Percentiles rank a stretch among this genome's conserved stretches.
Evolutionary conservation across 2,329 filamentous ascomycete species (phyloP).

Genomic region (Monosporascus sp.): DNA sequence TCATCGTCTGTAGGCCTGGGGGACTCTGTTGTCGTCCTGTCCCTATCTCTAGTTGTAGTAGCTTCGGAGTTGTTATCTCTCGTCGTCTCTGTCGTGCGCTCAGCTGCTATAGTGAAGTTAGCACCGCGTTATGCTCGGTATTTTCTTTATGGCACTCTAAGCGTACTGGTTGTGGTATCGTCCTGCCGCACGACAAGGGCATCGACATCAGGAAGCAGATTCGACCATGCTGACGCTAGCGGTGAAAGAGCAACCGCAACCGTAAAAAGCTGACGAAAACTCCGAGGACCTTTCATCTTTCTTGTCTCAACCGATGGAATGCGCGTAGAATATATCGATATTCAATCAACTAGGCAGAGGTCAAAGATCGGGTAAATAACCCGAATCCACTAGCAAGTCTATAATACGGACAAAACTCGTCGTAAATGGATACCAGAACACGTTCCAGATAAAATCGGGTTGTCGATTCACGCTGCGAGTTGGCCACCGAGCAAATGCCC

Average conservation of each 20-base stretch:
- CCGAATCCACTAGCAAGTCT: slow-evolving; percentile 4
- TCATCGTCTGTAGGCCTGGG: background rate
- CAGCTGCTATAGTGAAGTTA: slow-evolving; percentile 4
- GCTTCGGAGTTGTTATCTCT: slow-evolving; percentile 4
- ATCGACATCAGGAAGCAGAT: slow-evolving; percentile 49
- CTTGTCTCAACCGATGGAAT: slow-evolving; percentile 21
- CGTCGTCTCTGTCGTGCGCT: slow-evolving; percentile 11
- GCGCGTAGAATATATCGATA: slow-evolving; percentile 8
- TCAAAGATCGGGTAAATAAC: slow-evolving; percentile 7
- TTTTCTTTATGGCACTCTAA: background rate
- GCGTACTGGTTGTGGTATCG: slow-evolving; percentile 21
- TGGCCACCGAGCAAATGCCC: background rate
- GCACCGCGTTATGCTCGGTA: background rate
- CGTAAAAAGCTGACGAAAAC: slow-evolving; percentile 42
- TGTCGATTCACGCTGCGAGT: background rate
- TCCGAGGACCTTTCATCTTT: slow-evolving; percentile 46
- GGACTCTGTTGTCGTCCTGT: slow-evolving; percentile 14
- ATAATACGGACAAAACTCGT: background rate
- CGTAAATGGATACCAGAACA: background rate
- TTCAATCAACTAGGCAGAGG: slow-evolving; percentile 6
- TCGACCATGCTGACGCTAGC: slow-evolving; percentile 51
- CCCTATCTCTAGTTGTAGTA: slow-evolving; percentile 5
- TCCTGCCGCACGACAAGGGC: slow-evolving; percentile 48
- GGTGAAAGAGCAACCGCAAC: slow-evolving; percentile 48
- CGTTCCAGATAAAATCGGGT: background rate